Percentiles rank a stretch among this genome's conserved stretches.
Conservation (phyloP, 139 green algal genomes). For the Closterium sp. region DNA sequence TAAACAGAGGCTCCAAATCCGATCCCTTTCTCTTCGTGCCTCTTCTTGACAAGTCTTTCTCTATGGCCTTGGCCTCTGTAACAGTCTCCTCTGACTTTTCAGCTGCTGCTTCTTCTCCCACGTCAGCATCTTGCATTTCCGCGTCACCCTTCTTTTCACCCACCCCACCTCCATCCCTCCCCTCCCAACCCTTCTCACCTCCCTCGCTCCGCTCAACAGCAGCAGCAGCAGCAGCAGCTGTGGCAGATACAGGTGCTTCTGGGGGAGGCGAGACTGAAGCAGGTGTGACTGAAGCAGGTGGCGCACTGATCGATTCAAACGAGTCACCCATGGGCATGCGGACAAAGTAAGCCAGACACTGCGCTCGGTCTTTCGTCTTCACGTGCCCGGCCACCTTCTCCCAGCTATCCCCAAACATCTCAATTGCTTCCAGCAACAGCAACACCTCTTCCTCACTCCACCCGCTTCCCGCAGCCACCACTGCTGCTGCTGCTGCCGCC, state of each 20-base stretch:
- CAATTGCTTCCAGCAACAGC: slow-evolving; percentile 76
- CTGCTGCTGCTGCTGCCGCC: background rate
- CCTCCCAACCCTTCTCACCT: too few relatives aligned
- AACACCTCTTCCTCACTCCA: slow-evolving; percentile 77
- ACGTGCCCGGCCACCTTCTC: slow-evolving; percentile 81
- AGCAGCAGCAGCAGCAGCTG: background rate
- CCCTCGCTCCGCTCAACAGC: too few relatives aligned
- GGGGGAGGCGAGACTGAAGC: background rate
- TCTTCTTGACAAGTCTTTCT: background rate
- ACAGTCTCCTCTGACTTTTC: background rate
- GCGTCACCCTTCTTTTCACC: background rate
- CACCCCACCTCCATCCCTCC: background rate
- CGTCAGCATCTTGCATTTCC: background rate
- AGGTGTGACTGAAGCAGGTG: background rate
- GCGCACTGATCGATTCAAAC: slow-evolving; percentile 40
- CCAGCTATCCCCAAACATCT: slow-evolving; percentile 84
- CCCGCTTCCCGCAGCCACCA: background rate
- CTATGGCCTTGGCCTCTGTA: background rate
- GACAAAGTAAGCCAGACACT: slow-evolving; percentile 89
- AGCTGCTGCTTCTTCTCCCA: background rate
- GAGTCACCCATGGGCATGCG: slow-evolving; percentile 86
- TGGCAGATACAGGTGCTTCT: background rate
- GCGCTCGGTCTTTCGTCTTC: slow-evolving; percentile 68
- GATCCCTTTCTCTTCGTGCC: background rate
- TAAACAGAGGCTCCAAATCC: background rate